A percentile compares a stretch with the other conserved stretches of the same genome.
These are phyloP conservation scores for Hypomontagnella submonticulosa DNA, from an alignment of 495 filamentous ascomycete genomes.

Conservation along the genomic window DNA sequence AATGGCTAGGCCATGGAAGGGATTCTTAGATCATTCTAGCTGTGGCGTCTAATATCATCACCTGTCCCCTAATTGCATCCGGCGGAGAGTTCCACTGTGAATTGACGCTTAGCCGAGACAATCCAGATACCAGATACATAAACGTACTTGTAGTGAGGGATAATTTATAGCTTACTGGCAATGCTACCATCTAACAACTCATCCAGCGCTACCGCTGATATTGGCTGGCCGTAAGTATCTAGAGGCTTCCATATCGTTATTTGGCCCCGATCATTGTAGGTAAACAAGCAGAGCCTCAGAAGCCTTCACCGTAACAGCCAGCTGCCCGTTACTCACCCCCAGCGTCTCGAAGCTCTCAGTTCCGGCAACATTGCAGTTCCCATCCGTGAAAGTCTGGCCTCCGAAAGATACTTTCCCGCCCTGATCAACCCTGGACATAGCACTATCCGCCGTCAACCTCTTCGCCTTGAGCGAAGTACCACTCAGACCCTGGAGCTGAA, in stretches of 20 bases:
- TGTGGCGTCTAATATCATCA: no score
- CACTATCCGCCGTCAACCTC: conserved; percentile 64
- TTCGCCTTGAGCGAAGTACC: conserved; percentile 57
- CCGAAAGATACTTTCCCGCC: conserved; percentile 60
- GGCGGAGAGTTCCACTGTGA: no score
- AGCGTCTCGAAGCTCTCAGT: conserved; percentile 56
- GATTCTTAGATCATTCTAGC: no score
- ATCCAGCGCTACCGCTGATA: no score
- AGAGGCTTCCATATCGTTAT: not conserved
- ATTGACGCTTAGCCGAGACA: no score
- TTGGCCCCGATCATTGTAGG: conserved; percentile 42
- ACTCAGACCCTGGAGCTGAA: conserved; percentile 58
- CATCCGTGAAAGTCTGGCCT: conserved; percentile 65
- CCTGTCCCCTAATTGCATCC: no score
- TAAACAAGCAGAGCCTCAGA: conserved; percentile 68
- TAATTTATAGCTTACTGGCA: no score
- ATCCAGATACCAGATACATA: no score
- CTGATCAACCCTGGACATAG: conserved; percentile 60
- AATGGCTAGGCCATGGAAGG: no score
- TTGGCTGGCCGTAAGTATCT: no score
- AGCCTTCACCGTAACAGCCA: conserved; percentile 60
- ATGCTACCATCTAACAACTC: no score
- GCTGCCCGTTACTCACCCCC: conserved; percentile 54
- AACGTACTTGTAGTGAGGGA: no score
- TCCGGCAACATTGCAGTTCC: conserved; percentile 60